Evolutionary conservation across 2,329 filamentous ascomycete species (phyloP).

Genomic region (Apiospora kogelbergensis): DNA sequence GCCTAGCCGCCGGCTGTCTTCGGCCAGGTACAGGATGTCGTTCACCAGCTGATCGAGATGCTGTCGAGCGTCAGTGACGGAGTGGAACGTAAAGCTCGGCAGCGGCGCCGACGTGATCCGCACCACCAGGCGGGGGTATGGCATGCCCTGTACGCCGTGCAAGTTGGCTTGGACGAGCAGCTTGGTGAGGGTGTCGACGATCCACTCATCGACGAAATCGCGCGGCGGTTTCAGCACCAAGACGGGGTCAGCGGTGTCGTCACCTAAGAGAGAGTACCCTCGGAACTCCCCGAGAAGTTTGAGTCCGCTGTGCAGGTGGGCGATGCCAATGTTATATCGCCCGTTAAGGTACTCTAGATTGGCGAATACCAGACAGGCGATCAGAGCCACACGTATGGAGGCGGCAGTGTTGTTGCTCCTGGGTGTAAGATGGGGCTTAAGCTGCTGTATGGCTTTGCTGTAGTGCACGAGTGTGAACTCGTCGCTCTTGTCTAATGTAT

Average conservation of each 20-base stretch:
- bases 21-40: background rate
- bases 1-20: background rate
- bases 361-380: conserved; percentile 37
- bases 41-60: conserved; percentile 9
- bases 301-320: conserved; percentile 44
- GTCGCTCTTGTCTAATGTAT: conserved; percentile 20
- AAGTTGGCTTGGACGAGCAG: conserved; percentile 31
- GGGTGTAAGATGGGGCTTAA: conserved; percentile 32
- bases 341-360: conserved; percentile 36
- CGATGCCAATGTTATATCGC: conserved; percentile 34
- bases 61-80: conserved; percentile 8
- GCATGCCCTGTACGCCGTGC: conserved; percentile 23
- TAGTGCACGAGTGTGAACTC: conserved; percentile 34
- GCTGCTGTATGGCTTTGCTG: conserved; percentile 35
- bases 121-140: conserved; percentile 17
- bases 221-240: conserved; percentile 15
- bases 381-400: conserved; percentile 37
- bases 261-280: conserved; percentile 8
- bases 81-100: conserved; percentile 5
- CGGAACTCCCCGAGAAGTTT: conserved; percentile 33
- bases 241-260: conserved; percentile 10
- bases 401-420: conserved; percentile 16
- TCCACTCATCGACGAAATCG: conserved; percentile 40
- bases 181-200: conserved; percentile 40
- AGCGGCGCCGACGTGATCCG: background rate